These are phyloP conservation scores for Starmerella apis DNA, from an alignment of 805 yeast genomes.

Conservation along the genomic window DNA sequence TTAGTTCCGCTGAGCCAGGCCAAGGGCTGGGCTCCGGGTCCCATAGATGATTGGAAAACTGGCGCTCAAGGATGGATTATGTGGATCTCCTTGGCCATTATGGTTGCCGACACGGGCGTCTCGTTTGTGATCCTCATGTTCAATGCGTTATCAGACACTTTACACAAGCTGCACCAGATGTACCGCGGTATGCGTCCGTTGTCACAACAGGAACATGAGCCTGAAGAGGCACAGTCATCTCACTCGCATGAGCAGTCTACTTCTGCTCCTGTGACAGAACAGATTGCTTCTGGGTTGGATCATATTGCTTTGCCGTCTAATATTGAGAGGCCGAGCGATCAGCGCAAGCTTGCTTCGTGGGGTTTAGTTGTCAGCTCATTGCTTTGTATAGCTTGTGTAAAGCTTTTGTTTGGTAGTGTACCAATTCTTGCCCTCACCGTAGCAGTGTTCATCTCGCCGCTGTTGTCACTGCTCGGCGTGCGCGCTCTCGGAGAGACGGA, in stretches of 20 bases:
- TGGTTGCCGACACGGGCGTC: conserved; percentile 85
- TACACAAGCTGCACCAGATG: background rate
- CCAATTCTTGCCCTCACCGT: conserved; percentile 60
- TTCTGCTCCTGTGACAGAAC: background rate
- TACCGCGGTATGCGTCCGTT: conserved; percentile 1
- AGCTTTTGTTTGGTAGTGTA: conserved; percentile 52
- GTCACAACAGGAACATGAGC: background rate
- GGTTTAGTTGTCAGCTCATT: conserved; percentile 62
- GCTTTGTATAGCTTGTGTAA: conserved; percentile 55
- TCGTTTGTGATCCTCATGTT: conserved; percentile 41
- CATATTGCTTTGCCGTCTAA: background rate
- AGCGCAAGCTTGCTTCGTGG: conserved; percentile 24
- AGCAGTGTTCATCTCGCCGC: conserved; percentile 64
- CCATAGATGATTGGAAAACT: conserved; percentile 79
- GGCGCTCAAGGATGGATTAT: conserved; percentile 97
- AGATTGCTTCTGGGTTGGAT: background rate
- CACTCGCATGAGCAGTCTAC: too few species aligned
- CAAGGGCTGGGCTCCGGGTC: conserved; percentile 80
- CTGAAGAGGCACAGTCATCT: background rate
- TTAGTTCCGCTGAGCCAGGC: conserved; percentile 69
- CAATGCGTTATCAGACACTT: conserved; percentile 5
- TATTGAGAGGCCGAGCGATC: conserved; percentile 15
- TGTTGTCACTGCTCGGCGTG: conserved; percentile 77
- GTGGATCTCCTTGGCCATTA: conserved; percentile 85
- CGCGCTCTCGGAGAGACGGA: conserved; percentile 96